Percentiles rank a stretch among this genome's conserved stretches.
These are phyloP conservation scores for Aspergillus funiculosus DNA, from an alignment of 495 filamentous ascomycete species.

Conservation along the genomic window DNA sequence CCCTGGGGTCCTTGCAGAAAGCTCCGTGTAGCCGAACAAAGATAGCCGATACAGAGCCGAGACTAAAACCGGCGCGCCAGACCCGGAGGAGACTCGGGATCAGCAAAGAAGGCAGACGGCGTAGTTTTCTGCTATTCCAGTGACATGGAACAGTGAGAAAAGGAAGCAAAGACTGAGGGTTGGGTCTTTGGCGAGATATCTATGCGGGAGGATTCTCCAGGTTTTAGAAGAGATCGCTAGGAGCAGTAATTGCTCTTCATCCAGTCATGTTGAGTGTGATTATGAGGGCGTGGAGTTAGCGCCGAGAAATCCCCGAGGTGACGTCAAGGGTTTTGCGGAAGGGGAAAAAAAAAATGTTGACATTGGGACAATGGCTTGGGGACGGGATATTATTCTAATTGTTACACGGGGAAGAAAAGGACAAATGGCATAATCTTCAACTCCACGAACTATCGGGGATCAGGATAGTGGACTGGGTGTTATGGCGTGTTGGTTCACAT, in stretches of 20 bases:
- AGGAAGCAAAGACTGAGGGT: neutral
- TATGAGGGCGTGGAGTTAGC: neutral
- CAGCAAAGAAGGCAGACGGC: too few relatives aligned
- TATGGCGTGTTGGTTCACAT: too few relatives aligned
- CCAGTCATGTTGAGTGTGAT: neutral
- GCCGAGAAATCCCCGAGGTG: constrained; percentile 27
- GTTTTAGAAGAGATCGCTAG: neutral
- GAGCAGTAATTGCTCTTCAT: neutral
- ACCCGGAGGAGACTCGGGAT: constrained; percentile 17
- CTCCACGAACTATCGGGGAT: too few relatives aligned
- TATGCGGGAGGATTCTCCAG: neutral
- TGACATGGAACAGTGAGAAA: neutral
- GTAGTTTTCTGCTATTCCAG: neutral
- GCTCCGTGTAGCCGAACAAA: constrained; percentile 37
- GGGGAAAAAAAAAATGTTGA: constrained; percentile 6
- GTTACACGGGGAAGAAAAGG: neutral
- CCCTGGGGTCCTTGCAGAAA: neutral
- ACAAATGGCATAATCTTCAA: neutral
- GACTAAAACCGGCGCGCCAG: constrained; percentile 20
- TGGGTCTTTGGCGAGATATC: too few relatives aligned
- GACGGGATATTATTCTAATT: neutral
- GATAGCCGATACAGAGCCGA: constrained; percentile 36
- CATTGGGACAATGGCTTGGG: neutral
- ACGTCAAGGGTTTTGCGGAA: constrained; percentile 18
- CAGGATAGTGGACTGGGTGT: too few relatives aligned